Evolutionary conservation across 2,329 filamentous ascomycete genomes (phyloP), one percentile per base, ranked within the genome.

Genomic region (Beauveria brongniartii): DNA sequence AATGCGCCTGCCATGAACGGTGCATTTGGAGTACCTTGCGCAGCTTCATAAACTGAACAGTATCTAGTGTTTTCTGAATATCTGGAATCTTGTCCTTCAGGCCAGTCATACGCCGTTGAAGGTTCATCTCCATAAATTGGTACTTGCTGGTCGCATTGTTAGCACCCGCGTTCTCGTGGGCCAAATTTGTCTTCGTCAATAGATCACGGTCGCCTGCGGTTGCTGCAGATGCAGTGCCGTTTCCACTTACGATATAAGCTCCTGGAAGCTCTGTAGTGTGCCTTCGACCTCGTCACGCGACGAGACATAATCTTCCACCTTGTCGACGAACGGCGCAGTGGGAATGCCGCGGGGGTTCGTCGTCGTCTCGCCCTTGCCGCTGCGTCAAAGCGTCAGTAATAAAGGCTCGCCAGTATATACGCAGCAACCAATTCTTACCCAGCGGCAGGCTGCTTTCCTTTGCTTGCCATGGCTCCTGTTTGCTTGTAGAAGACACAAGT

Each of bases 41-140:
- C 62, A 86, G 81, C 77, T 90, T 88, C 64, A 99, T 73, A 69
- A 97, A 97, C 62, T 80, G 82, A 55, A 97, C 93, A 20, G 91
- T 94, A 63, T 97, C 93, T 63, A 97, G 77, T 1, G 94, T 97
- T 80, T 97, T 97, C 69, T 91, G 87, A 65, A 99, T 97, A 73
- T 99, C 94, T 0, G 94, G 94, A 66, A 99, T 92, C 79, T 97
- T 99, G 71, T 97, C 92, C 70, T 88, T 90, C 61, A 99, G 78
- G 2, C 92, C 92, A 4, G 82, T 80, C 58, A 90, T 88, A 53
- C 94, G 85, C 65, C 91, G 84, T 74, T 96, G 89, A 62, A 94
- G 90, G 75, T 96, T 97, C 72, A 89, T 81, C 77, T 97, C 92
- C 94, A 99, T 99, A 78, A 97, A 99, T 75, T 97, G 94, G 79